Evolutionary conservation across 2,329 filamentous ascomycete species (phyloP), one percentile per base, ranked within the genome.

Genomic region (Calonectria naviculata): DNA sequence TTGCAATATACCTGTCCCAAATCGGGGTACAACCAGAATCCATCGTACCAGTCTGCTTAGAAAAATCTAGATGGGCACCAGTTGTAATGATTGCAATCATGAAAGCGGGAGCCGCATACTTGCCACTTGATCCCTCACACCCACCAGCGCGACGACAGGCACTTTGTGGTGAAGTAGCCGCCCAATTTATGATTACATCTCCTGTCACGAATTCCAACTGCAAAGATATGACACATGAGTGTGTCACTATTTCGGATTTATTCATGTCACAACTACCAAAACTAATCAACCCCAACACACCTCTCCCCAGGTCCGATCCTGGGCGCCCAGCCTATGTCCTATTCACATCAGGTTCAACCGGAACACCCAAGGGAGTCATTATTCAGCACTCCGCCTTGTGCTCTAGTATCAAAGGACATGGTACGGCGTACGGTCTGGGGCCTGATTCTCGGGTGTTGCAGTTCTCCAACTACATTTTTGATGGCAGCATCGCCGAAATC

Each of bases 331-430:
- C 62, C 19, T 65, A 65, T 12, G 31, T 65, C 12, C 86, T 89
- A 73, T 90, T 89, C 77, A 90, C 88, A 15, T 89, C 88, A 3
- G 88, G 88, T 36, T 88, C 85, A 42, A 90, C 88, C 0, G 88
- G 88, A 15, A 82, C 81, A 24, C 88, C 88, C 0, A 90, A 90
- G 78, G 88, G 87, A 34, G 86, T 89, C 26, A 82, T 87, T 34
- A 64, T 80, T 29, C 49, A 49, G 15, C 72, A 74, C 13, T 41
- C 38, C 6, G 65, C 54, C 10, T 31, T 65, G 12, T 47, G 67
- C n/a, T 44, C 68, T 17, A 67, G 67, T 5, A 66, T 52, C 46
- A 34, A 65, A 61, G 46, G 67, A 62, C 47, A 49, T 15, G 9
- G 52, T 38, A 49, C 41, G n/a, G 65, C 38, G 26, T 54, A 62